Conservation (phyloP, 768 basidiomycete genomes). For the Amanita polypyramis region DNA sequence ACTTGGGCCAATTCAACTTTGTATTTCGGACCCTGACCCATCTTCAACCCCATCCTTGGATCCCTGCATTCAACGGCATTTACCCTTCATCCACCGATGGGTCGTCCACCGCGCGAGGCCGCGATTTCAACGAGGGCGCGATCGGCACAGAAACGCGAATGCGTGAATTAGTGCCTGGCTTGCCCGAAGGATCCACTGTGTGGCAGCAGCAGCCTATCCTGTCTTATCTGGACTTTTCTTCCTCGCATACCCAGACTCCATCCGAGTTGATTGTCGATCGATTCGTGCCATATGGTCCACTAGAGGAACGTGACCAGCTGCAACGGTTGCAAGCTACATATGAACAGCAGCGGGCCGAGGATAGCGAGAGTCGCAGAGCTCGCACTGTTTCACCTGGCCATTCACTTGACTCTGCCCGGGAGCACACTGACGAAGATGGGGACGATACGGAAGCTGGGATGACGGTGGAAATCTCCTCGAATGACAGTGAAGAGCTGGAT, state of each 20-base stretch:
- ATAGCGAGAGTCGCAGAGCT: constrained; percentile 4
- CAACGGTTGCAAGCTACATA: background rate
- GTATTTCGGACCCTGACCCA: constrained; percentile 59
- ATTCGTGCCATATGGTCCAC: background rate
- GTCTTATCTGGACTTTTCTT: constrained; percentile 35
- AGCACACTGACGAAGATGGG: constrained; percentile 14
- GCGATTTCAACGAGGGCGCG: background rate
- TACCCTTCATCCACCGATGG: constrained; percentile 7
- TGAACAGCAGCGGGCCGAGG: background rate
- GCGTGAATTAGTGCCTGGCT: background rate
- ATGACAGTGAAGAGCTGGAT: constrained; percentile 1
- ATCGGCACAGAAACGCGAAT: no score
- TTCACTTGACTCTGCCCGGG: background rate
- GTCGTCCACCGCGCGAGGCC: constrained; percentile 5
- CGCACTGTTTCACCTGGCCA: background rate
- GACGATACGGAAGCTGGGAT: background rate
- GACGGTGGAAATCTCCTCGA: constrained; percentile 5
- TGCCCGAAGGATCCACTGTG: constrained; percentile 41
- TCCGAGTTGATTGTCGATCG: constrained; percentile 1
- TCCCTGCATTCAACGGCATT: constrained; percentile 12
- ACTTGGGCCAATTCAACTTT: constrained; percentile 61
- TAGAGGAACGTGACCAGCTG: background rate
- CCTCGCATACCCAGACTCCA: constrained; percentile 10
- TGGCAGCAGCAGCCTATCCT: constrained; percentile 53
- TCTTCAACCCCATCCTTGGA: constrained; percentile 37